Evolutionary conservation across 2,329 filamentous ascomycete species (phyloP).

Genomic region (Dactylonectria macrodidyma): DNA sequence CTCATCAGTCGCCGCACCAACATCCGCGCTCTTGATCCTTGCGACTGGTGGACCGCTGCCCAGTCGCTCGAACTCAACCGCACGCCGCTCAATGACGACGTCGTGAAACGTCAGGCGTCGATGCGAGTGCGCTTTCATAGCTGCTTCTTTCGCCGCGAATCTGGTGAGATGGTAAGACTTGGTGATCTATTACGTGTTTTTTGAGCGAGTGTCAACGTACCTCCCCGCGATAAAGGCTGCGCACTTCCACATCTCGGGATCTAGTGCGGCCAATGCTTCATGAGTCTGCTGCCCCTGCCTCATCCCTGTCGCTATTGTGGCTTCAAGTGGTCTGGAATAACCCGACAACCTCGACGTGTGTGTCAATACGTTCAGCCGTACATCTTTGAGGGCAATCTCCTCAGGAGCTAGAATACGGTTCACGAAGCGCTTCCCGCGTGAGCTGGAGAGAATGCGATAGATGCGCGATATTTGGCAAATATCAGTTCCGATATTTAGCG

Average conservation of each 20-base stretch:
- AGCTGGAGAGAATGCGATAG: slow-evolving; percentile 65
- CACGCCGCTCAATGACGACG: slow-evolving; percentile 62
- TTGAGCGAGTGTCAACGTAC: slow-evolving; percentile 38
- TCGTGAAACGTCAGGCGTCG: slow-evolving; percentile 73
- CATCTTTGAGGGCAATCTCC: slow-evolving; percentile 47
- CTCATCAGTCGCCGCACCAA: slow-evolving; percentile 56
- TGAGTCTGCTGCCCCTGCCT: neutral
- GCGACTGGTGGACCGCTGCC: slow-evolving; percentile 62
- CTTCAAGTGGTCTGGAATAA: neutral
- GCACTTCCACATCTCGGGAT: slow-evolving; percentile 53
- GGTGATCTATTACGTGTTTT: neutral
- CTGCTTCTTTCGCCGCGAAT: slow-evolving; percentile 83
- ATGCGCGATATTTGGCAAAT: slow-evolving; percentile 81
- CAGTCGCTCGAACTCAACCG: slow-evolving; percentile 43
- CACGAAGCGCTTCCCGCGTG: slow-evolving; percentile 61
- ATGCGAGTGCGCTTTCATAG: slow-evolving; percentile 79
- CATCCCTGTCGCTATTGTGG: neutral
- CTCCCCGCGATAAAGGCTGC: slow-evolving; percentile 55
- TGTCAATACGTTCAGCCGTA: slow-evolving; percentile 35
- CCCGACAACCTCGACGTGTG: neutral
- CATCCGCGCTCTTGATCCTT: slow-evolving; percentile 54
- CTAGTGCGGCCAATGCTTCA: slow-evolving; percentile 17
- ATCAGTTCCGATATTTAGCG: slow-evolving; percentile 82
- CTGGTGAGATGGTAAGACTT: slow-evolving; percentile 50
- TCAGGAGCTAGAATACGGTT: slow-evolving; percentile 62